Evolutionary conservation across 2,329 filamentous ascomycete species (phyloP).

Genomic region (Pestalotiopsis sp.): DNA sequence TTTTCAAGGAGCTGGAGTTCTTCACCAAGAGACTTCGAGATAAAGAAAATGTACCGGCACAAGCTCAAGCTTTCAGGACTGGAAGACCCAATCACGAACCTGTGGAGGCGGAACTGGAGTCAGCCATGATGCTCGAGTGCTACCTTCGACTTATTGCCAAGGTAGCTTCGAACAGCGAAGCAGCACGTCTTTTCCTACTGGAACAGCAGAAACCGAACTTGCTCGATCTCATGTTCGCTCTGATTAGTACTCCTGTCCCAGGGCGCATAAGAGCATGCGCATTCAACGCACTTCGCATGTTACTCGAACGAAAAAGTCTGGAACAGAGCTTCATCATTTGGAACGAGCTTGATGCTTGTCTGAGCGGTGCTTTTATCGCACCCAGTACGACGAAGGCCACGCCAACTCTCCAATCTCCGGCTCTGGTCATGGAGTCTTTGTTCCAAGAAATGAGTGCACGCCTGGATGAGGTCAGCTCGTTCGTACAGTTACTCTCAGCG

Average conservation of each 20-base stretch:
- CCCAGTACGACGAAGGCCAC: slow-evolving; percentile 26
- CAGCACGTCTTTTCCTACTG: slow-evolving; percentile 74
- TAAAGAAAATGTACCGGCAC: slow-evolving; percentile 58
- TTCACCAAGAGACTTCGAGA: slow-evolving; percentile 81
- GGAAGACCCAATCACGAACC: slow-evolving; percentile 66
- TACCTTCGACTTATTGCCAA: slow-evolving; percentile 88
- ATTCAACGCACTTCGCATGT: slow-evolving; percentile 75
- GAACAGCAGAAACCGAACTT: slow-evolving; percentile 67
- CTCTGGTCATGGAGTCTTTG: slow-evolving; percentile 59
- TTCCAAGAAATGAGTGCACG: slow-evolving; percentile 75
- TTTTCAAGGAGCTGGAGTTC: slow-evolving; percentile 86
- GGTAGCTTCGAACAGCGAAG: slow-evolving; percentile 73
- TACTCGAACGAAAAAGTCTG: slow-evolving; percentile 74
- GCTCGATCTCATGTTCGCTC: slow-evolving; percentile 73
- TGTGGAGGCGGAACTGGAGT: slow-evolving; percentile 85
- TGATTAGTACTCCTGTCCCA: slow-evolving; percentile 78
- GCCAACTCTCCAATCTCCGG: slow-evolving; percentile 29
- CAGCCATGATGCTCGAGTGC: slow-evolving; percentile 93
- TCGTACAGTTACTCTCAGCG: slow-evolving; percentile 75
- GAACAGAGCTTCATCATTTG: slow-evolving; percentile 76
- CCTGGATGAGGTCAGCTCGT: slow-evolving; percentile 84
- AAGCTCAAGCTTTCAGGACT: slow-evolving; percentile 55
- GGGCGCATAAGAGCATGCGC: slow-evolving; percentile 80
- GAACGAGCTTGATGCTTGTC: slow-evolving; percentile 78
- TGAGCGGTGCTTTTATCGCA: slow-evolving; percentile 59